Conservation (phyloP, 768 basidiomycete species). For the Panaeolus cyanescens region DNA sequence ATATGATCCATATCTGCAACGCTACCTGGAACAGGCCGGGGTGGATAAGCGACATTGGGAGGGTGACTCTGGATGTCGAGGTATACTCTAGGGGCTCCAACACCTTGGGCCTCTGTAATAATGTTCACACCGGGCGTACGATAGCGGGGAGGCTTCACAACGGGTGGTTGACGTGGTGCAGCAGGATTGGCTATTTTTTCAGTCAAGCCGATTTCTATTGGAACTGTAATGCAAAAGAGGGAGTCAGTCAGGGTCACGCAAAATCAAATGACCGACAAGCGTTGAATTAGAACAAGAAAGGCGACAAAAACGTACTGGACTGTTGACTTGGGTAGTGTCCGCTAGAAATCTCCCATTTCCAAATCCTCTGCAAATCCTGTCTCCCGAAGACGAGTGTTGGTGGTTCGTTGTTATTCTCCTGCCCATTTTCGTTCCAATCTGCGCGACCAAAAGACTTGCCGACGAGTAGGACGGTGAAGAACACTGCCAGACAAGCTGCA, state of each 20-base stretch:
- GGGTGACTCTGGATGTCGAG: conserved; percentile 62
- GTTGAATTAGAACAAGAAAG: conserved; percentile 1
- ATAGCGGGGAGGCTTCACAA: conserved; percentile 50
- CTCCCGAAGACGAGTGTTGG: conserved; percentile 72
- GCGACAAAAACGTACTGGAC: conserved; percentile 52
- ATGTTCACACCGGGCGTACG: conserved; percentile 42
- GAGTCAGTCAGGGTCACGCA: neutral
- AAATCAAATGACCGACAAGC: neutral
- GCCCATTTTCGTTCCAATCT: conserved; percentile 46
- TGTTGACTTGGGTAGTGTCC: conserved; percentile 84
- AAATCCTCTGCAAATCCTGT: conserved; percentile 79
- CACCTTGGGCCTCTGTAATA: conserved; percentile 57
- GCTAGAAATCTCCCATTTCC: conserved; percentile 91
- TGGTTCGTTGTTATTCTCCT: conserved; percentile 37
- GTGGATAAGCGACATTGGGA: conserved; percentile 75
- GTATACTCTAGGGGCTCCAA: conserved; percentile 77
- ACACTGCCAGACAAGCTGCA: conserved; percentile 49
- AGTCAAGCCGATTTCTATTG: conserved; percentile 59
- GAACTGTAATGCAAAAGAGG: conserved; percentile 43
- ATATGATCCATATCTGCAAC: conserved; percentile 89
- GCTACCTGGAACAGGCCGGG: conserved; percentile 78
- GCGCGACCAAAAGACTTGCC: conserved; percentile 39
- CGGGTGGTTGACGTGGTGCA: conserved; percentile 50
- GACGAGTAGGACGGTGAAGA: conserved; percentile 52
- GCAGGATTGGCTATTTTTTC: conserved; percentile 66